These are phyloP conservation scores for Tricladium varicosporioides DNA, from an alignment of 2,329 filamentous ascomycete species.

Conservation along the genomic window DNA sequence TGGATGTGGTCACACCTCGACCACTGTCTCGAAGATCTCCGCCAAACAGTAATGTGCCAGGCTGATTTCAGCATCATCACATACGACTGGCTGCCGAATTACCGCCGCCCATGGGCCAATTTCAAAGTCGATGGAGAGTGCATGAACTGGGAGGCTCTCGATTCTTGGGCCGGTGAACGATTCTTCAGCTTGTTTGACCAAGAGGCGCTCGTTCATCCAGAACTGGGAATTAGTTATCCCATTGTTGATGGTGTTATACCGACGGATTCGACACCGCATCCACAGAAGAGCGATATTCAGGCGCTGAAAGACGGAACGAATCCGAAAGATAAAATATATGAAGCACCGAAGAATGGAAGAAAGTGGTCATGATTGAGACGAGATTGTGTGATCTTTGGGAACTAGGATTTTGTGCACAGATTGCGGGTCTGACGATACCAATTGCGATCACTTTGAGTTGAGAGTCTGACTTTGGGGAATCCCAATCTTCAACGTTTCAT, in stretches of 20 bases:
- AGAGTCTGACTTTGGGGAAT: too few relatives aligned
- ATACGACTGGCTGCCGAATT: slow-evolving; percentile 10
- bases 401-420: too few relatives aligned
- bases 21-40: slow-evolving; percentile 9
- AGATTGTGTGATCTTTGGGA: too few relatives aligned
- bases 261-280: slow-evolving; percentile 3
- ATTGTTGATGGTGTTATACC: slow-evolving; percentile 1
- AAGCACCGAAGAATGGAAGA: too few relatives aligned
- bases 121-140: slow-evolving; percentile 11
- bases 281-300: neutral
- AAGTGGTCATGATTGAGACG: too few relatives aligned
- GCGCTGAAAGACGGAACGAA: slow-evolving; percentile 3
- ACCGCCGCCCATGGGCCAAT: slow-evolving; percentile 7
- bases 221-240: slow-evolving; percentile 2
- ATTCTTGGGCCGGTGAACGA: slow-evolving; percentile 1
- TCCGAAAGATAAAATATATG: neutral
- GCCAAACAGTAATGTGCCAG: slow-evolving; percentile 9
- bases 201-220: slow-evolving; percentile 1
- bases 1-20: slow-evolving; percentile 13
- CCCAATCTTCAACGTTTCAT: too few relatives aligned
- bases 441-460: too few relatives aligned
- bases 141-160: slow-evolving; percentile 5
- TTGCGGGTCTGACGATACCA: too few relatives aligned
- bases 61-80: slow-evolving; percentile 10
- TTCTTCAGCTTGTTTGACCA: slow-evolving; percentile 7